Conservation (phyloP, 164 flowering plant genomes). For the Stephania yunnanensis region DNA sequence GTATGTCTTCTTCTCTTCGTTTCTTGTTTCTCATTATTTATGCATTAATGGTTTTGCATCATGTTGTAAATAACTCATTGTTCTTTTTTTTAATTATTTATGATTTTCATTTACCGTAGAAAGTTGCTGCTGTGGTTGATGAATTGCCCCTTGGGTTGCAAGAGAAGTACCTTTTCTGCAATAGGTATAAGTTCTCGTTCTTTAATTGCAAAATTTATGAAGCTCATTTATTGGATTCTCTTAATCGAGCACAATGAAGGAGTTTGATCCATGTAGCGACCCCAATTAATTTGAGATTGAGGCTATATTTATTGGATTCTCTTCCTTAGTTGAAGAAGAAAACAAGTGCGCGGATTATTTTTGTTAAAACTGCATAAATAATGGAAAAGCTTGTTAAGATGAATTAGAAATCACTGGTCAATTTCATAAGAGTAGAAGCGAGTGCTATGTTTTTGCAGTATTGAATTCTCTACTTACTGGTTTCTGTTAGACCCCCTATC, state of each 20-base stretch:
- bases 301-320: not conserved
- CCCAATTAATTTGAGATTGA: too few relatives aligned
- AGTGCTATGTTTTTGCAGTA: not conserved
- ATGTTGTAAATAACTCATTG: not conserved
- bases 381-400: too few relatives aligned
- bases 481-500: too few relatives aligned
- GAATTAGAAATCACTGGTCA: too few relatives aligned
- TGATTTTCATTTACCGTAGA: slow-evolving; percentile 36
- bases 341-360: too few relatives aligned
- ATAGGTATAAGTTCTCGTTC: slow-evolving; percentile 45
- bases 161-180: slow-evolving; percentile 81
- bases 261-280: too few relatives aligned
- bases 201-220: not conserved
- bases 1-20: slow-evolving; percentile 33
- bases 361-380: too few relatives aligned
- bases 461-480: not conserved
- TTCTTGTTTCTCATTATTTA: slow-evolving; percentile 1
- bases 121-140: slow-evolving; percentile 82
- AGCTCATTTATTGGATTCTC: not conserved
- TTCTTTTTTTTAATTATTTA: not conserved
- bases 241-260: too few relatives aligned
- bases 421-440: not conserved
- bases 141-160: slow-evolving; percentile 70
- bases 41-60: not conserved
- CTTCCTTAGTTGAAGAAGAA: too few relatives aligned